Evolutionary conservation across 768 basidiomycete genomes (phyloP).

Genomic region (Termitomyces sp.): DNA sequence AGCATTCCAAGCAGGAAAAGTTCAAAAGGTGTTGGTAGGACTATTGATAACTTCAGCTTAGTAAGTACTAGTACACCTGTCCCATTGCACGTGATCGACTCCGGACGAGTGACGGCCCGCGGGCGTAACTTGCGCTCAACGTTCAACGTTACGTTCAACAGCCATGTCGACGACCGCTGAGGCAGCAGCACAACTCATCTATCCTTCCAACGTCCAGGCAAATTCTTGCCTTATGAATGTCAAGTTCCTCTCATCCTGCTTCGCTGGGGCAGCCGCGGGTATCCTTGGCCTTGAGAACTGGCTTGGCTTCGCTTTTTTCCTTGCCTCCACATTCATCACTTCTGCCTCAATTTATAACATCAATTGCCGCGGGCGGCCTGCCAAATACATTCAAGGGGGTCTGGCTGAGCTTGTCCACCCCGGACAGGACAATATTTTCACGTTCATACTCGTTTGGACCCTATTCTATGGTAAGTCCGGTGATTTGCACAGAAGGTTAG

Average conservation of each 20-base stretch:
- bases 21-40: background rate
- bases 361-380: constrained; percentile 65
- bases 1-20: background rate
- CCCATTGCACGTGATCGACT: background rate
- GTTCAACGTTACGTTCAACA: background rate
- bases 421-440: constrained; percentile 86
- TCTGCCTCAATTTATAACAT: constrained; percentile 58
- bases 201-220: constrained; percentile 57
- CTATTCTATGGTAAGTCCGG: constrained; percentile 74
- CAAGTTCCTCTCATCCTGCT: constrained; percentile 80
- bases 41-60: too few relatives aligned
- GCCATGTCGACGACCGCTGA: constrained; percentile 45
- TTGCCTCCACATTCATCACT: constrained; percentile 59
- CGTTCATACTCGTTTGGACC: constrained; percentile 92
- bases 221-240: constrained; percentile 58
- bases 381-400: constrained; percentile 59
- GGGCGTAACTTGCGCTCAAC: background rate
- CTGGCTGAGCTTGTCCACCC: constrained; percentile 69
- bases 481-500: background rate
- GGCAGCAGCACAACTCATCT: constrained; percentile 55
- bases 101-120: background rate
- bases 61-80: too few relatives aligned
- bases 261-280: constrained; percentile 84
- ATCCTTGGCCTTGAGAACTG: constrained; percentile 86
- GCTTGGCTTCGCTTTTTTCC: constrained; percentile 77